These are phyloP conservation scores for Leccinum olivaceopallidum DNA, from an alignment of 768 basidiomycete genomes.

Conservation along the genomic window DNA sequence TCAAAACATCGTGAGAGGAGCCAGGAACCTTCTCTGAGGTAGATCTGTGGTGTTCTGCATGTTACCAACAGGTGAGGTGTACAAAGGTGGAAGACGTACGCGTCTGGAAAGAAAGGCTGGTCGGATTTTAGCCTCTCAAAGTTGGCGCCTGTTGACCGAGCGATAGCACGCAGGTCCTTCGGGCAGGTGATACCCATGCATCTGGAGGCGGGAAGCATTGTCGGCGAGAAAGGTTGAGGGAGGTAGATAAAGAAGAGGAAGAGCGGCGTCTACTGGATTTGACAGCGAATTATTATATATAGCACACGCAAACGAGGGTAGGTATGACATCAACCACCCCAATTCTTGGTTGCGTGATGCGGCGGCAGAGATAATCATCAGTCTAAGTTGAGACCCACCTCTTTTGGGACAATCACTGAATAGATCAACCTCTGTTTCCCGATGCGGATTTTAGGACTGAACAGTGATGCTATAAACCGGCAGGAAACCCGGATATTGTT, in stretches of 20 bases:
- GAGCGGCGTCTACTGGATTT: slow-evolving; percentile 3
- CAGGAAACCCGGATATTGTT: background rate
- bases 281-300: background rate
- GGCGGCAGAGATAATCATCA: background rate
- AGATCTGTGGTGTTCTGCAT: slow-evolving; percentile 30
- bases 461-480: background rate
- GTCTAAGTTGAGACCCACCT: slow-evolving; percentile 2
- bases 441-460: background rate
- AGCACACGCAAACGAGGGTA: background rate
- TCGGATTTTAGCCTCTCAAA: slow-evolving; percentile 30
- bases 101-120: slow-evolving; percentile 32
- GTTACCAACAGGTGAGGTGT: slow-evolving; percentile 36
- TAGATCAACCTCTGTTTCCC: background rate
- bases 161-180: slow-evolving; percentile 34
- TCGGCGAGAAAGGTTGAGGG: background rate
- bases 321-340: slow-evolving; percentile 26
- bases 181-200: slow-evolving; percentile 42
- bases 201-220: slow-evolving; percentile 31
- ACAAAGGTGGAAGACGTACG: slow-evolving; percentile 34
- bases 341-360: background rate
- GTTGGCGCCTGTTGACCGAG: slow-evolving; percentile 38
- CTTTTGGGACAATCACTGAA: background rate
- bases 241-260: background rate
- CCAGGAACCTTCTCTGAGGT: slow-evolving; percentile 29
- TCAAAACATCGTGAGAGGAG: background rate